Evolutionary conservation across 306 rosid species (phyloP).

Genomic region (Lupinus albus): DNA sequence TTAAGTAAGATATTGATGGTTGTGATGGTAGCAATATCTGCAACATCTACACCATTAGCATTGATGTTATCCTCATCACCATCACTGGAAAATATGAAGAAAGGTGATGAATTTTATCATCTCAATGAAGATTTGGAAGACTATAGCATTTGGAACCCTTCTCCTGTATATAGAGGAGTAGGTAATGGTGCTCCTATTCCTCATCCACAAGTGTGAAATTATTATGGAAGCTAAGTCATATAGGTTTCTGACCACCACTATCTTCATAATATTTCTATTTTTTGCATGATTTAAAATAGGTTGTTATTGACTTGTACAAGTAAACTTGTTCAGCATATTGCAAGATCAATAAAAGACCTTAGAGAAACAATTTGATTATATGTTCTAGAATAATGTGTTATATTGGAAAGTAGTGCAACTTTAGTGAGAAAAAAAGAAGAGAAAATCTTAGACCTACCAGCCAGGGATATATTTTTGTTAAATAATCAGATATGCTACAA

Average conservation of each 20-base stretch:
- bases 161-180: conserved; percentile 49
- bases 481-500: conserved; percentile 68
- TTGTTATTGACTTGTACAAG: not conserved
- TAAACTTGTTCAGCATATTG: not conserved
- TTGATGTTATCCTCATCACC: conserved; percentile 13
- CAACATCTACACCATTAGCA: conserved; percentile 5
- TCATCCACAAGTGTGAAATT: conserved; percentile 38
- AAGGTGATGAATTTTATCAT: conserved; percentile 4
- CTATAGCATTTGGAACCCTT: conserved; percentile 52
- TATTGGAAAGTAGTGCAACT: conserved; percentile 36
- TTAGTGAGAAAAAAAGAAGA: conserved; percentile 55
- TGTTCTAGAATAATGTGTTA: too few species aligned
- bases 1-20: conserved; percentile 24
- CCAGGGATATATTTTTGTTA: conserved; percentile 78
- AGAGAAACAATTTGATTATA: too few species aligned
- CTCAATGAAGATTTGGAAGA: conserved; percentile 32
- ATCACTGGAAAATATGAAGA: conserved; percentile 9
- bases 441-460: conserved; percentile 77
- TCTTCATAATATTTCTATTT: not conserved
- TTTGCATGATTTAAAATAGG: not conserved
- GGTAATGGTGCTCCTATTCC: conserved; percentile 57
- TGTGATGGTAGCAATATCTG: conserved; percentile 31
- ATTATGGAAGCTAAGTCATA: not conserved
- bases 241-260: not conserved
- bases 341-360: not conserved